These are phyloP conservation scores for Vicia sativa DNA, from an alignment of 306 rosid genomes.

Conservation along the genomic window DNA sequence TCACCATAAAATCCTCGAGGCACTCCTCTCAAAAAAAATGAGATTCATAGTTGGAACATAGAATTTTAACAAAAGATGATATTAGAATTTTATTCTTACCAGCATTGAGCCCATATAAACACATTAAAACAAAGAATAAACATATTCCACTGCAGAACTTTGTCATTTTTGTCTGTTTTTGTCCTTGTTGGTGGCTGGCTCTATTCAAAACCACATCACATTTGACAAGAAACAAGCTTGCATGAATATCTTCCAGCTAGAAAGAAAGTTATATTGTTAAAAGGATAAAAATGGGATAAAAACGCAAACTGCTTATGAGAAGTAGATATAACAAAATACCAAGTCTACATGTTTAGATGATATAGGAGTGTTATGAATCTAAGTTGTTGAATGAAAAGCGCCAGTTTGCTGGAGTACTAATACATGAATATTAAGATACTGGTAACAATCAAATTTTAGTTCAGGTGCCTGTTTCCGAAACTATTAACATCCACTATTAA, in stretches of 20 bases:
- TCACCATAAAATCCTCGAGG: not conserved
- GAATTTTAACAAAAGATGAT: conserved; percentile 8
- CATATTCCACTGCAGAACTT: conserved; percentile 94
- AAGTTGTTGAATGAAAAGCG: conserved; percentile 8
- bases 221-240: conserved; percentile 94
- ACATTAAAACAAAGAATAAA: conserved; percentile 70
- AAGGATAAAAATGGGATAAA: conserved; percentile 26
- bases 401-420: conserved; percentile 6
- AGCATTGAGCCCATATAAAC: conserved; percentile 96
- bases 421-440: conserved; percentile 4
- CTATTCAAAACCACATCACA: conserved; percentile 79
- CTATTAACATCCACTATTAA: conserved; percentile 18
- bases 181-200: conserved; percentile 81
- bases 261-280: conserved; percentile 34
- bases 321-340: conserved; percentile 22
- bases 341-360: conserved; percentile 7
- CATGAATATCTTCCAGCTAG: conserved; percentile 93
- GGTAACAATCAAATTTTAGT: conserved; percentile 13
- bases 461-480: conserved; percentile 14
- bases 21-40: conserved; percentile 2
- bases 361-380: conserved; percentile 1
- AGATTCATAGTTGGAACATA: conserved; percentile 28
- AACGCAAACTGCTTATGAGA: conserved; percentile 21
- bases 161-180: conserved; percentile 76
- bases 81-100: conserved; percentile 53